phyloP scores from a whole-genome alignment of 2,329 filamentous ascomycete species.

The Fusarium piperis region DNA sequence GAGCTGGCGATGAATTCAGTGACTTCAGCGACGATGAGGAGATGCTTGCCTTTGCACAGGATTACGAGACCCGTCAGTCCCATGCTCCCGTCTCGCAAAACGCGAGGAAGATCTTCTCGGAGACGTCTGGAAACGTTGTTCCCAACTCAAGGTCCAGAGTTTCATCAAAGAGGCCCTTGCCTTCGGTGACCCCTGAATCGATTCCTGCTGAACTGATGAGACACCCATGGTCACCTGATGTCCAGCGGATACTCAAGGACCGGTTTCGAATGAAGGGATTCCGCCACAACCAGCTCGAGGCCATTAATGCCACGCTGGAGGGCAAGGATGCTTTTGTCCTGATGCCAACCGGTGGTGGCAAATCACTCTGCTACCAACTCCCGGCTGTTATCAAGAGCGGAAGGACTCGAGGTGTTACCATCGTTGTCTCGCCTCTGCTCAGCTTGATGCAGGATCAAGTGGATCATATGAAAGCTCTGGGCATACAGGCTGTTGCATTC shows the following conservation, averaged over 20 bases:
- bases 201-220: slow-evolving; percentile 67
- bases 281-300: slow-evolving; percentile 89
- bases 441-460: slow-evolving; percentile 99
- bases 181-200: slow-evolving; percentile 36
- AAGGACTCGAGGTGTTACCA: slow-evolving; percentile 84
- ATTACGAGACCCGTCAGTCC: slow-evolving; percentile 57
- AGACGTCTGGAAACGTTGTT: slow-evolving; percentile 60
- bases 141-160: slow-evolving; percentile 46
- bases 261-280: slow-evolving; percentile 88
- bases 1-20: slow-evolving; percentile 51
- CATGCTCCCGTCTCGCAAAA: slow-evolving; percentile 31
- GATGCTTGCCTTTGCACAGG: slow-evolving; percentile 62
- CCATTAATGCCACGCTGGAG: slow-evolving; percentile 89
- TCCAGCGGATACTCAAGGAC: slow-evolving; percentile 81
- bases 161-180: slow-evolving; percentile 46
- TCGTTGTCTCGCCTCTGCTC: slow-evolving; percentile 93
- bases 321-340: slow-evolving; percentile 94
- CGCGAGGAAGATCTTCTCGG: slow-evolving; percentile 53
- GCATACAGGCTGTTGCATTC: slow-evolving; percentile 82
- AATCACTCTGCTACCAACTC: slow-evolving; percentile 95
- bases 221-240: slow-evolving; percentile 85
- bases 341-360: slow-evolving; percentile 98
- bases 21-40: slow-evolving; percentile 62
- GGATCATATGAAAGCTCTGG: slow-evolving; percentile 76
- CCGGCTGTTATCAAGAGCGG: slow-evolving; percentile 86